Evolutionary conservation across 805 yeast species (phyloP).

Genomic region (Candida xyloterini): DNA sequence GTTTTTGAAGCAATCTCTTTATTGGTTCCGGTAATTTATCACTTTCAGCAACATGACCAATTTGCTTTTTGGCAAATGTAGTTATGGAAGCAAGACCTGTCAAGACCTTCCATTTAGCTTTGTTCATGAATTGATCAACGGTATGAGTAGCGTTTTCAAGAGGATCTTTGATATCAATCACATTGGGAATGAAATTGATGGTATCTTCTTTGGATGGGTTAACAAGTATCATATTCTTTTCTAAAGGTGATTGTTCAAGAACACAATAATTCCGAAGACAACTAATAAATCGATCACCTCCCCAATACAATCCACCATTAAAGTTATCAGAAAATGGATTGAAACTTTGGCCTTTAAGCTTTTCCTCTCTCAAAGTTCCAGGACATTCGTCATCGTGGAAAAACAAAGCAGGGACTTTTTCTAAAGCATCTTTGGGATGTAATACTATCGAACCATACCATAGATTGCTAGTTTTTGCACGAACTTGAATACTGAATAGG

Average conservation of each 20-base stretch:
- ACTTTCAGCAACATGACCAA: constrained; percentile 52
- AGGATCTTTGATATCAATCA: constrained; percentile 35
- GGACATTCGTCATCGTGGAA: constrained; percentile 90
- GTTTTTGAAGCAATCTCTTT: constrained; percentile 60
- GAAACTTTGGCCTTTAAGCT: constrained; percentile 58
- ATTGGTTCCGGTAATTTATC: constrained; percentile 50
- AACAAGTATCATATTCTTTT: constrained; percentile 67
- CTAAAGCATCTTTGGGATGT: constrained; percentile 58
- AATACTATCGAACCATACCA: constrained; percentile 89
- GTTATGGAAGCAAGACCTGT: constrained; percentile 82
- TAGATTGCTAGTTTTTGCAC: constrained; percentile 82
- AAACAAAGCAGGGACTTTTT: constrained; percentile 76
- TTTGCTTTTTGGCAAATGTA: constrained; percentile 58
- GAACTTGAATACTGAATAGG: constrained; percentile 74
- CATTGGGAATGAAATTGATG: constrained; percentile 53
- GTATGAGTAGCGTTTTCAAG: constrained; percentile 32
- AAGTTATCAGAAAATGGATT: constrained; percentile 65
- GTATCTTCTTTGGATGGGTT: constrained; percentile 74
- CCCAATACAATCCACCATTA: constrained; percentile 71
- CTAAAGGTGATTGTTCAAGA: constrained; percentile 67
- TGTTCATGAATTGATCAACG: constrained; percentile 50
- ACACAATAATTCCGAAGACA: constrained; percentile 53
- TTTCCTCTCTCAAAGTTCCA: constrained; percentile 63
- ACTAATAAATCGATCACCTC: constrained; percentile 75
- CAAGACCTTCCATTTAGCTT: constrained; percentile 83